Conservation (phyloP, 768 basidiomycete genomes). For the Sporobolomyces pararoseus region DNA sequence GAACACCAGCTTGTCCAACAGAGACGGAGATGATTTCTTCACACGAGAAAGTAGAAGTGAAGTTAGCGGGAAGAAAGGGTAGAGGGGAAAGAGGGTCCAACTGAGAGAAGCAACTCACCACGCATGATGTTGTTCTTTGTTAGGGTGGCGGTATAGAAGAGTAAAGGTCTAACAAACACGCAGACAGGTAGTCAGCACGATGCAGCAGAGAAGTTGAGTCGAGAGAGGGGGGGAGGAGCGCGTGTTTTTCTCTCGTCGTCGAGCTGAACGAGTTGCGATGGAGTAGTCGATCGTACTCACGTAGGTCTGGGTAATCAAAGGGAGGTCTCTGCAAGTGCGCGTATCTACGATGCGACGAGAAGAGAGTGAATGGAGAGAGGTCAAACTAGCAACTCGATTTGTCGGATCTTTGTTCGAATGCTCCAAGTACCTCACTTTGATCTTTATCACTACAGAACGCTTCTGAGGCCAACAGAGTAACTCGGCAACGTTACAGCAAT, state of each 20-base stretch:
- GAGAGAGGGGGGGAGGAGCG: conserved; percentile 3
- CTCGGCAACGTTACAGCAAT: no score
- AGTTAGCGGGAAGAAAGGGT: neutral
- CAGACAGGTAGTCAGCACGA: no score
- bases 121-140: conserved; percentile 14
- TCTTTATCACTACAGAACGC: no score
- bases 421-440: neutral
- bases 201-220: neutral
- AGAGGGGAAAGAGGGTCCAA: neutral
- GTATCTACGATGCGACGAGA: conserved; percentile 37
- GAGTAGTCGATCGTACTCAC: conserved; percentile 5
- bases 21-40: conserved; percentile 53
- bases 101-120: conserved; percentile 25
- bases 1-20: conserved; percentile 93
- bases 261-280: neutral
- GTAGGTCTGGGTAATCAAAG: neutral
- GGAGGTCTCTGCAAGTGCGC: conserved; percentile 30
- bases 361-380: neutral
- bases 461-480: no score
- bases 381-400: no score
- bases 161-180: neutral
- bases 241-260: neutral
- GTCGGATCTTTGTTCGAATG: no score
- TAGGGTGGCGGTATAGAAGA: neutral
- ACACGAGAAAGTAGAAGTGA: neutral